These are phyloP conservation scores for Torulaspora pretoriensis DNA, from an alignment of 1,139 yeast genomes.

Conservation along the genomic window DNA sequence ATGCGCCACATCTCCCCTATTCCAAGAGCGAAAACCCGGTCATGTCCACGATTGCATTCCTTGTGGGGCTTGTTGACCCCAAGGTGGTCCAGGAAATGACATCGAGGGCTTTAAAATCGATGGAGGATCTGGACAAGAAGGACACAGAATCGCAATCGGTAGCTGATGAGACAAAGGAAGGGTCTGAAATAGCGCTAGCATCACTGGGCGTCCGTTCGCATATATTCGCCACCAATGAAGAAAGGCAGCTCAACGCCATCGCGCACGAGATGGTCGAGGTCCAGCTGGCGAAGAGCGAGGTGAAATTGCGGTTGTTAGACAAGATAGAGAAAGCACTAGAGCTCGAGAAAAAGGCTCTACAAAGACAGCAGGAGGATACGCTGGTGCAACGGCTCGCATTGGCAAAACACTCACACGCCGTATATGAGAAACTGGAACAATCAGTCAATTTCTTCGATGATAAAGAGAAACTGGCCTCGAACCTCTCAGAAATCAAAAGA, in stretches of 20 bases:
- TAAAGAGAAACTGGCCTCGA: constrained; percentile 18
- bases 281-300: constrained; percentile 69
- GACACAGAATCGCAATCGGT: constrained; percentile 1
- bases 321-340: constrained; percentile 76
- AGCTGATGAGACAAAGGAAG: constrained; percentile 40
- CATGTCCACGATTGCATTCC: constrained; percentile 79
- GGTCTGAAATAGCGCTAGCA: constrained; percentile 56
- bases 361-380: constrained; percentile 74
- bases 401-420: constrained; percentile 31
- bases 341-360: constrained; percentile 67
- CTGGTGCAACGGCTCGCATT: constrained; percentile 75
- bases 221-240: constrained; percentile 77
- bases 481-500: constrained; percentile 47
- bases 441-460: constrained; percentile 20
- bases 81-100: constrained; percentile 83
- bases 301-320: constrained; percentile 66
- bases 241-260: constrained; percentile 66
- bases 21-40: constrained; percentile 89
- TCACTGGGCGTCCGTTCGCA: constrained; percentile 79
- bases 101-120: constrained; percentile 51
- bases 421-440: constrained; percentile 27
- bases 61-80: constrained; percentile 84
- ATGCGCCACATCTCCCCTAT: constrained; percentile 78
- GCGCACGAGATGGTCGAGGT: constrained; percentile 60
- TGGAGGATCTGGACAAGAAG: constrained; percentile 13